phyloP scores from a whole-genome alignment of 2,329 filamentous ascomycete genomes.

The Cryphonectria naterciae region DNA sequence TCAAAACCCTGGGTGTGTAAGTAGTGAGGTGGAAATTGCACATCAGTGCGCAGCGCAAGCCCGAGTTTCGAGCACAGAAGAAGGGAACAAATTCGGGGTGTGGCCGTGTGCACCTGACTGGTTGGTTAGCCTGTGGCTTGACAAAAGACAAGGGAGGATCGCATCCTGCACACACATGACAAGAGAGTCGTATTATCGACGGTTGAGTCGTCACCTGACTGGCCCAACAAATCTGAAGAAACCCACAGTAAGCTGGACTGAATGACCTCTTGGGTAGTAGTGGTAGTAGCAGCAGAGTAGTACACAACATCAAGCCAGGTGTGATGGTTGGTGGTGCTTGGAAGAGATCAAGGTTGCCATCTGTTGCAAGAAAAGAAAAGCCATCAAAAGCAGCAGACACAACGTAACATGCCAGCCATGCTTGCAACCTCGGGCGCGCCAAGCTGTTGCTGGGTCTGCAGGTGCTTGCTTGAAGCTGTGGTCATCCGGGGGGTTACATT shows the following conservation, averaged over 20 bases:
- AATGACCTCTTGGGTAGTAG: no score
- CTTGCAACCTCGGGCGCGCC: background rate
- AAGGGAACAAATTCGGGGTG: background rate
- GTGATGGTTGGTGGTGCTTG: background rate
- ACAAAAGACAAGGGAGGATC: background rate
- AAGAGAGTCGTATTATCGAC: background rate
- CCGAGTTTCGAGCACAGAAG: background rate
- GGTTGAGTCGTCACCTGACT: background rate
- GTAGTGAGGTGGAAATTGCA: background rate
- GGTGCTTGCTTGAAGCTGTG: background rate
- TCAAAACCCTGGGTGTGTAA: background rate
- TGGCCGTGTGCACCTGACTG: background rate
- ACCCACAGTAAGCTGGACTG: background rate
- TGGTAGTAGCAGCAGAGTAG: background rate
- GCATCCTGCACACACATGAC: background rate
- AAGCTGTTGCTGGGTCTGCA: background rate
- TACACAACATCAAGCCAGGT: background rate
- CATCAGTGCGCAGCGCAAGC: background rate
- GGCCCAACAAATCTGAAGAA: background rate
- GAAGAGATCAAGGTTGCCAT: no score
- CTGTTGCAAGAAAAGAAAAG: no score
- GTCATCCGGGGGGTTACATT: background rate
- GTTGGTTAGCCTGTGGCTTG: background rate
- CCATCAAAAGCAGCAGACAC: background rate
- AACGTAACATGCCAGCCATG: constrained; percentile 3